Percentiles rank a stretch among this genome's conserved stretches.
phyloP scores from a whole-genome alignment of 2,329 filamentous ascomycete species.

The Aspergillus clavatus region DNA sequence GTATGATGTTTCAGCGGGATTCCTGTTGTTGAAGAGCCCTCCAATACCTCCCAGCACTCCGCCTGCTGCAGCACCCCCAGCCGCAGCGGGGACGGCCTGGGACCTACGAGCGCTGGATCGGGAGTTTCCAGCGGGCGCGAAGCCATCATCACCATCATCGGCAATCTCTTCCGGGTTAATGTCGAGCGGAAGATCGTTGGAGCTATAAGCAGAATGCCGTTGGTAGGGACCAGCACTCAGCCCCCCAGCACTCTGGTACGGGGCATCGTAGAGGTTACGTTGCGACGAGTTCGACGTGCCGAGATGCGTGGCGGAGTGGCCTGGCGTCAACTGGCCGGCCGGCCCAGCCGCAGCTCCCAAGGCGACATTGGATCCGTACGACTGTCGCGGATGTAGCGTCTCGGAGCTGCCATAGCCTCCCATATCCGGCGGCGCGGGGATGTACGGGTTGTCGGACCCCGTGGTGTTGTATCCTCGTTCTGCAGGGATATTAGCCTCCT shows the following conservation, averaged over 20 bases:
- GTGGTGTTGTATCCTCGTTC: constrained; percentile 33
- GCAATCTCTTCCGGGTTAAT: constrained; percentile 75
- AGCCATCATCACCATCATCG: constrained; percentile 84
- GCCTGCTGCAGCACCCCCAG: constrained; percentile 42
- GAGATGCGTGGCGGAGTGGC: constrained; percentile 12
- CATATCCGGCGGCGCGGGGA: constrained; percentile 21
- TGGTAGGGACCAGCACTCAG: constrained; percentile 63
- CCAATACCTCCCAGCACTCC: constrained; percentile 42
- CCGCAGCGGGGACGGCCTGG: constrained; percentile 39
- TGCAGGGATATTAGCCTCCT: constrained; percentile 26
- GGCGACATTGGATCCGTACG: constrained; percentile 35
- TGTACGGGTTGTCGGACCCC: constrained; percentile 37
- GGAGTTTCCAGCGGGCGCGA: constrained; percentile 47
- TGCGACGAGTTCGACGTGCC: constrained; percentile 39
- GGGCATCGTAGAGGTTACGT: constrained; percentile 46
- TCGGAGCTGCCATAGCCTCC: constrained; percentile 18
- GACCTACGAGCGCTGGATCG: constrained; percentile 6
- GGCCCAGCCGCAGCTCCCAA: constrained; percentile 31
- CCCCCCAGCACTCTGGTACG: constrained; percentile 32
- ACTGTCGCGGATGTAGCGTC: constrained; percentile 34
- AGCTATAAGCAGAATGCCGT: constrained; percentile 51
- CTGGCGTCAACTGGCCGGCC: constrained; percentile 32
- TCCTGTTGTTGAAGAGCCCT: constrained; percentile 39
- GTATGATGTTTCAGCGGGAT: constrained; percentile 48
- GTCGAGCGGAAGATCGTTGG: constrained; percentile 46